phyloP scores from a whole-genome alignment of 805 yeast species.

The Candida vaughaniae region DNA sequence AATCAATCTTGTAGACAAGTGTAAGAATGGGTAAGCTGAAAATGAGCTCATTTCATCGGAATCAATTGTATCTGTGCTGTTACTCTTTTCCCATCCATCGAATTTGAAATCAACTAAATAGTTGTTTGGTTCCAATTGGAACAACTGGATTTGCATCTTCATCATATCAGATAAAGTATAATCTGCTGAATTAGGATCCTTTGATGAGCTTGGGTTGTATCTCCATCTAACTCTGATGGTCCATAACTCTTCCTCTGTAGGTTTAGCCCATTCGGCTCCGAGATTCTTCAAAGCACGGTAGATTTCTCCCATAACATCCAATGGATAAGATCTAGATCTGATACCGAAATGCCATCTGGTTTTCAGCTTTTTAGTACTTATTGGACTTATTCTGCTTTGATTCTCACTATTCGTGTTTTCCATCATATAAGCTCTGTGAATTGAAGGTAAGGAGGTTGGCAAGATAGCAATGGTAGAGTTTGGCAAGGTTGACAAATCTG shows the following conservation, averaged over 20 bases:
- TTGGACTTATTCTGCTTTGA: constrained; percentile 41
- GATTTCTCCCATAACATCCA: constrained; percentile 98
- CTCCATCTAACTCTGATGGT: constrained; percentile 94
- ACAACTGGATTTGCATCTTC: constrained; percentile 96
- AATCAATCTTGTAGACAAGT: constrained; percentile 85
- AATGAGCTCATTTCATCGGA: constrained; percentile 82
- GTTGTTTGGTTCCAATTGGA: constrained; percentile 93
- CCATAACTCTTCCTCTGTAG: constrained; percentile 94
- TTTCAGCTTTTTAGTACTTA: constrained; percentile 78
- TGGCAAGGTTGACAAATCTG: constrained; percentile 52
- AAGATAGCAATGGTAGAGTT: constrained; percentile 85
- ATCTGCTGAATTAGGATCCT: constrained; percentile 16
- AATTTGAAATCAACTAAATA: constrained; percentile 95
- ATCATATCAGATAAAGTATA: constrained; percentile 59
- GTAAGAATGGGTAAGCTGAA: constrained; percentile 92
- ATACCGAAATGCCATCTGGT: constrained; percentile 99
- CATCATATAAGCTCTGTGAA: constrained; percentile 90
- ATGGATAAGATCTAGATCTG: constrained; percentile 90
- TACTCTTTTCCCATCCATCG: constrained; percentile 83
- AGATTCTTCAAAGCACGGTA: constrained; percentile 89
- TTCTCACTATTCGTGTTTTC: constrained; percentile 31
- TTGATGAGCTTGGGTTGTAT: constrained; percentile 44
- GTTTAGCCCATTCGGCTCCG: constrained; percentile 97
- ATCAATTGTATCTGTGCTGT: constrained; percentile 31
- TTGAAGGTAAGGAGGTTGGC: constrained; percentile 92